phyloP scores from a whole-genome alignment of 257 asterid genomes.

The Solanum acaule region DNA sequence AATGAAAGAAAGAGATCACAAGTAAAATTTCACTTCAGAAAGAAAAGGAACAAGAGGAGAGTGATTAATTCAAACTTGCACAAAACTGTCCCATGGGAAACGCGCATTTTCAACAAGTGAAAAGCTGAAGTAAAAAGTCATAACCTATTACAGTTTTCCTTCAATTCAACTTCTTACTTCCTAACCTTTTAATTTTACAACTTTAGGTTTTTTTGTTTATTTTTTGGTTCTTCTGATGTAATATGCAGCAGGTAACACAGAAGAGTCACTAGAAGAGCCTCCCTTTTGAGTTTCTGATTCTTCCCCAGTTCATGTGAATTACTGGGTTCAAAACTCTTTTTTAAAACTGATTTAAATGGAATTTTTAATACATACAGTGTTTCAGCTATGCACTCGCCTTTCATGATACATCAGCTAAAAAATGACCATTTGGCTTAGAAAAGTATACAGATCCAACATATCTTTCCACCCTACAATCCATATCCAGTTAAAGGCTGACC shows the following conservation, averaged over 20 bases:
- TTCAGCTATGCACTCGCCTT: not conserved
- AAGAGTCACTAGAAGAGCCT: not conserved
- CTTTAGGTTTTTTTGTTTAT: not conserved
- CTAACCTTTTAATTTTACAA: not conserved
- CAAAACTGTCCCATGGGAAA: not conserved
- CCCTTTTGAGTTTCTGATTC: not conserved
- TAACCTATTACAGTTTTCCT: not conserved
- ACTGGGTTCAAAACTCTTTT: not conserved
- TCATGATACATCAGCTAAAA: not conserved
- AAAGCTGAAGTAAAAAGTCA: not conserved
- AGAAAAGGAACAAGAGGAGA: not conserved
- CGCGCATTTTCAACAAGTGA: not conserved
- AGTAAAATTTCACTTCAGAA: not conserved
- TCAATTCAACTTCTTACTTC: not conserved
- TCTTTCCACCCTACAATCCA: not conserved
- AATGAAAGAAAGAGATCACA: not conserved
- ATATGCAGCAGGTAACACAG: not conserved
- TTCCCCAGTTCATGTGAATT: not conserved
- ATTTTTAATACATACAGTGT: not conserved
- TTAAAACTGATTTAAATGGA: not conserved
- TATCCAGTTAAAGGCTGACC: constrained; percentile 23
- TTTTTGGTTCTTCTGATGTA: not conserved
- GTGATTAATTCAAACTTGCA: not conserved
- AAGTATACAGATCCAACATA: not conserved
- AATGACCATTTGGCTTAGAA: not conserved